Conservation (phyloP, 768 basidiomycete genomes). For the Termitomyces sp. region DNA sequence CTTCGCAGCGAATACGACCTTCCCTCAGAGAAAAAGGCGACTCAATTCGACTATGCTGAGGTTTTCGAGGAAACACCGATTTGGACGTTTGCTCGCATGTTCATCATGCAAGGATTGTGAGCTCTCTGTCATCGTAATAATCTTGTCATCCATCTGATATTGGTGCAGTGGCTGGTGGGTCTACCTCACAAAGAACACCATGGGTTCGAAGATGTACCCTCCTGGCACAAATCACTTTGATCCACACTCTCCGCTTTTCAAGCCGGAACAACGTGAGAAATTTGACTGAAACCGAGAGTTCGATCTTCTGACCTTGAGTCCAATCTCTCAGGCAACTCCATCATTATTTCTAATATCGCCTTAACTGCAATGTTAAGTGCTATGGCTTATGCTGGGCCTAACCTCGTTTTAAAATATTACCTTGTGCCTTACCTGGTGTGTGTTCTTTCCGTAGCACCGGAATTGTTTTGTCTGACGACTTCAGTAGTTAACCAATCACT, state of each 20-base stretch:
- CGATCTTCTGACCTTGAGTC: background rate
- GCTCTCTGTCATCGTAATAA: conserved; percentile 8
- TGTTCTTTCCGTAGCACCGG: background rate
- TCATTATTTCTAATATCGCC: conserved; percentile 34
- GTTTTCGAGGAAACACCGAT: conserved; percentile 53
- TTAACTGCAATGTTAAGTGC: conserved; percentile 24
- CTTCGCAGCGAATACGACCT: conserved; percentile 37
- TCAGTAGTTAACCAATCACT: conserved; percentile 40
- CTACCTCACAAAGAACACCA: conserved; percentile 36
- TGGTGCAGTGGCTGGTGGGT: conserved; percentile 26
- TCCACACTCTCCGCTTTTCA: conserved; percentile 38
- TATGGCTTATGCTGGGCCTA: conserved; percentile 22
- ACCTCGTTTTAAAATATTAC: conserved; percentile 26
- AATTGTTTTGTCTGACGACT: conserved; percentile 4
- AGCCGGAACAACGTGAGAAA: conserved; percentile 33
- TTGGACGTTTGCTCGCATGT: conserved; percentile 37
- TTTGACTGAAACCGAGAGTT: conserved; percentile 8
- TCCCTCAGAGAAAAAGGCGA: conserved; percentile 35
- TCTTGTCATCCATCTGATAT: background rate
- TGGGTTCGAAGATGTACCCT: conserved; percentile 46
- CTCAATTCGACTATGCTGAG: conserved; percentile 41
- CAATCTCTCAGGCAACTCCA: conserved; percentile 28
- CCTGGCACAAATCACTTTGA: conserved; percentile 44
- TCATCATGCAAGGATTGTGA: conserved; percentile 47
- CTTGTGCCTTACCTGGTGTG: conserved; percentile 45